Percentiles rank a stretch among this genome's conserved stretches.
These are phyloP conservation scores for Russula lepida DNA, from an alignment of 768 basidiomycete species.

Conservation along the genomic window DNA sequence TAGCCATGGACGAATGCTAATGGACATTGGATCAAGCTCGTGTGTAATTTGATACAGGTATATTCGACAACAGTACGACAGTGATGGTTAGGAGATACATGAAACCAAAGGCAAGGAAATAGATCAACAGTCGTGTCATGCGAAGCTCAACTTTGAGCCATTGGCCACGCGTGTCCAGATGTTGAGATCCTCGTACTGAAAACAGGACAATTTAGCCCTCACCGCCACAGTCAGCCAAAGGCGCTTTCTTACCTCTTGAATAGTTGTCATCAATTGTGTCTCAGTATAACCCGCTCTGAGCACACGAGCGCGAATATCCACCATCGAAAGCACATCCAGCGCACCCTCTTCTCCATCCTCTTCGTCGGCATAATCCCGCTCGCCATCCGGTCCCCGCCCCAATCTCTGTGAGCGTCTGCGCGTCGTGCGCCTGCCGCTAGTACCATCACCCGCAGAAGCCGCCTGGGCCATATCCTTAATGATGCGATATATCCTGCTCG, in stretches of 20 bases:
- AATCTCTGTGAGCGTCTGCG: conserved; percentile 48
- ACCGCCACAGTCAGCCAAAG: conserved; percentile 4
- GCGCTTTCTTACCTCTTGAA: conserved; percentile 52
- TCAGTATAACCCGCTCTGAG: conserved; percentile 87
- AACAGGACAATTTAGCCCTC: neutral
- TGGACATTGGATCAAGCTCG: neutral
- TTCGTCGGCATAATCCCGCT: conserved; percentile 63
- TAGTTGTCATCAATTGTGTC: conserved; percentile 78
- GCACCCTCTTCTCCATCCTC: conserved; percentile 45
- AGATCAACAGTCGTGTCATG: conserved; percentile 9
- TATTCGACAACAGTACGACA: conserved; percentile 12
- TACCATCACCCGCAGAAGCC: conserved; percentile 26
- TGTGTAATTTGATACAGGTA: conserved; percentile 7
- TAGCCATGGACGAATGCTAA: neutral
- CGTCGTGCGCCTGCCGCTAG: conserved; percentile 33
- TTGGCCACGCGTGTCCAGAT: conserved; percentile 80
- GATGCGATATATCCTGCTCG: conserved; percentile 81
- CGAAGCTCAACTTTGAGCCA: conserved; percentile 69
- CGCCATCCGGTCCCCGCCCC: conserved; percentile 48
- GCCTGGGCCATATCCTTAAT: conserved; percentile 74
- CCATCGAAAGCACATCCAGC: conserved; percentile 61
- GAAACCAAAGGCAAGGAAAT: neutral
- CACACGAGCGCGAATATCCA: conserved; percentile 82
- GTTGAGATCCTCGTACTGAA: conserved; percentile 80
- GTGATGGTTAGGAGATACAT: conserved; percentile 3